A percentile compares a stretch with the other conserved stretches of the same genome.
Evolutionary conservation across 176 grass and related monocot species (phyloP).

Genomic region (Aegilops speltoides): DNA sequence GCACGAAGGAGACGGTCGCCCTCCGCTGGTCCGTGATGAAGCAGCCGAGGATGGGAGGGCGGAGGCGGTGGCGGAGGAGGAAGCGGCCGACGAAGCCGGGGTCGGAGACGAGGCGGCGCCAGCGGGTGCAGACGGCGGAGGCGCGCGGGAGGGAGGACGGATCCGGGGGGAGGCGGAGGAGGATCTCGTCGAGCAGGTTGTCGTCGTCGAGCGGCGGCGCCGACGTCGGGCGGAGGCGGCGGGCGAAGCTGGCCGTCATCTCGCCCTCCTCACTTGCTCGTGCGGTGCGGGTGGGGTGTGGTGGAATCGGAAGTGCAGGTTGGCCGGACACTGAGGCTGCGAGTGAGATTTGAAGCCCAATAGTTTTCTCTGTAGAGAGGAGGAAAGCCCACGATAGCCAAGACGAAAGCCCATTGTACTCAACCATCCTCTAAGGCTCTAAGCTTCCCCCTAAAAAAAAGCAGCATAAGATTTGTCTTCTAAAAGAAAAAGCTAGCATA

Average conservation of each 20-base stretch:
- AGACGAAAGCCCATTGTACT: too few relatives aligned
- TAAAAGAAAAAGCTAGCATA: too few relatives aligned
- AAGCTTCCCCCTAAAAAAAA: too few relatives aligned
- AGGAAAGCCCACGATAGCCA: too few relatives aligned
- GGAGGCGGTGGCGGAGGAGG: background rate
- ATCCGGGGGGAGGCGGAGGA: background rate
- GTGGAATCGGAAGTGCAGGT: too few relatives aligned
- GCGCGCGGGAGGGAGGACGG: background rate
- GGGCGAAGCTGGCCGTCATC: background rate
- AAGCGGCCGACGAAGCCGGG: background rate
- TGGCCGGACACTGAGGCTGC: too few relatives aligned
- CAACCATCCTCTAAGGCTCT: too few relatives aligned
- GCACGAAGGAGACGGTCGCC: background rate
- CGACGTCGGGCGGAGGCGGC: background rate
- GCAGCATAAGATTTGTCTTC: too few relatives aligned
- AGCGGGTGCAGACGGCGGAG: background rate
- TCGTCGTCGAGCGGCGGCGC: background rate
- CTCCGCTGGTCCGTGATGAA: background rate
- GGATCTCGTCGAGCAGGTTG: background rate
- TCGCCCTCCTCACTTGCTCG: background rate
- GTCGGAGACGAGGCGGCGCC: background rate
- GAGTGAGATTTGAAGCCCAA: too few relatives aligned
- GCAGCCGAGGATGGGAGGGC: background rate
- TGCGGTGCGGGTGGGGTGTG: too few relatives aligned
- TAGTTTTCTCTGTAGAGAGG: too few relatives aligned